These are phyloP conservation scores for Erythrophleum fordii DNA, from an alignment of 306 rosid species.

Conservation along the genomic window DNA sequence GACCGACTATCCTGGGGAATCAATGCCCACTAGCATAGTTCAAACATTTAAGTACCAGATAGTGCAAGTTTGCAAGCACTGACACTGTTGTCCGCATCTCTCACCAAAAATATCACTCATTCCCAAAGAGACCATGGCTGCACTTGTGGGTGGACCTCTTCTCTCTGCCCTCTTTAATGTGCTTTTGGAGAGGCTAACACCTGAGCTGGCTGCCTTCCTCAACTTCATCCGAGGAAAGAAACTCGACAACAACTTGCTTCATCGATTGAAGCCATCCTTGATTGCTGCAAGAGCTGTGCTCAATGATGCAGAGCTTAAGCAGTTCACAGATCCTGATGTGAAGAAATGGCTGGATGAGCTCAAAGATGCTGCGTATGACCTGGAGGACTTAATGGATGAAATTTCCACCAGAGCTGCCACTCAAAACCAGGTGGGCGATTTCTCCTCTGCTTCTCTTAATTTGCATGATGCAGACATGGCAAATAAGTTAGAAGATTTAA, in stretches of 20 bases:
- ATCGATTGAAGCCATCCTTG: too few species aligned
- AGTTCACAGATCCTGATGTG: not conserved
- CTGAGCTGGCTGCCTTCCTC: not conserved
- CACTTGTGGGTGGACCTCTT: slow-evolving; percentile 19
- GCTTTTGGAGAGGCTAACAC: slow-evolving; percentile 28
- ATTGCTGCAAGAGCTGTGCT: slow-evolving; percentile 2
- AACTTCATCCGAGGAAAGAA: slow-evolving; percentile 27
- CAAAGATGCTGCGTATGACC: not conserved
- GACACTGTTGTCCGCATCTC: too few species aligned
- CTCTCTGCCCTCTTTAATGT: slow-evolving; percentile 8
- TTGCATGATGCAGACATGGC: not conserved
- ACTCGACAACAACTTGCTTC: not conserved
- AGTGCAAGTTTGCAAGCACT: too few species aligned
- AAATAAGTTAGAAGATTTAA: not conserved
- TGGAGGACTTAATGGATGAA: slow-evolving; percentile 28
- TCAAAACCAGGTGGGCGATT: not conserved
- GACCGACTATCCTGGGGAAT: too few species aligned
- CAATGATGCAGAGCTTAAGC: slow-evolving; percentile 40
- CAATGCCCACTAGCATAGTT: too few species aligned
- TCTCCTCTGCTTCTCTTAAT: not conserved
- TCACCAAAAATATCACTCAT: too few species aligned
- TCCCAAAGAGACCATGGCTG: slow-evolving; percentile 13
- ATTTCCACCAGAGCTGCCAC: not conserved
- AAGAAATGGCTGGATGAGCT: too few species aligned
- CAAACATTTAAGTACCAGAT: too few species aligned